phyloP scores from a whole-genome alignment of 2,329 filamentous ascomycete genomes.

The Leptoxyphium fumago region DNA sequence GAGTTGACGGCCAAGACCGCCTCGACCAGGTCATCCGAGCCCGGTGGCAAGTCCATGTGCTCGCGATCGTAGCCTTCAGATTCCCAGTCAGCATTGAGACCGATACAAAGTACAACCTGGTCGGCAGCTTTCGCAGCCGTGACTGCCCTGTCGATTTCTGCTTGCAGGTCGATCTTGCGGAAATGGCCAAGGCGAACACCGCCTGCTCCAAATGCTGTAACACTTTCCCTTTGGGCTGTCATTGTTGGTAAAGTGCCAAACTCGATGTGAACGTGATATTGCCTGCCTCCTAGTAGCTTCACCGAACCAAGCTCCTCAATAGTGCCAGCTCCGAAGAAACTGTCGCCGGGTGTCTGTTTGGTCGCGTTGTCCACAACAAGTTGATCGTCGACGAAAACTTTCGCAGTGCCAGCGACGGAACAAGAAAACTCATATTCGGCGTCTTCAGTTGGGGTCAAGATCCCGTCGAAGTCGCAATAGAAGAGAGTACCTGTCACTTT shows the following conservation, averaged over 20 bases:
- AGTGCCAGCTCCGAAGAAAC: conserved; percentile 51
- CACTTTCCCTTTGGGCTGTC: conserved; percentile 42
- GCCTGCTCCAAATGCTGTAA: conserved; percentile 54
- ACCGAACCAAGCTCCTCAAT: conserved; percentile 47
- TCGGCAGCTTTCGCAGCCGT: conserved; percentile 54
- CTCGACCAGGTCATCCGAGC: conserved; percentile 49
- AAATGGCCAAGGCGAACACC: conserved; percentile 46
- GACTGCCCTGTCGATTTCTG: conserved; percentile 51
- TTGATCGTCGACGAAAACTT: conserved; percentile 47
- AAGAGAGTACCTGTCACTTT: conserved; percentile 22
- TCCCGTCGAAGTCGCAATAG: conserved; percentile 38
- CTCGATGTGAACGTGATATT: conserved; percentile 45
- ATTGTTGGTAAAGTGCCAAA: conserved; percentile 52
- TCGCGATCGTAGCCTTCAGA: conserved; percentile 54
- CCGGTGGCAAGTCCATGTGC: conserved; percentile 44
- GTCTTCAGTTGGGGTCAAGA: conserved; percentile 44
- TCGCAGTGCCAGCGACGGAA: conserved; percentile 51
- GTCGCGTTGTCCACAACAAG: conserved; percentile 49
- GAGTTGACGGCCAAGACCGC: conserved; percentile 52
- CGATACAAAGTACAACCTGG: conserved; percentile 64
- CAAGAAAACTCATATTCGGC: conserved; percentile 51
- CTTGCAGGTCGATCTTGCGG: conserved; percentile 40
- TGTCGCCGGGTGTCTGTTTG: conserved; percentile 44
- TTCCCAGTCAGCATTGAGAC: conserved; percentile 65
- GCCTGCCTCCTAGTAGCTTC: conserved; percentile 42